Conservation (phyloP, 208 protist species). For the Leishmania gerbilli region DNA sequence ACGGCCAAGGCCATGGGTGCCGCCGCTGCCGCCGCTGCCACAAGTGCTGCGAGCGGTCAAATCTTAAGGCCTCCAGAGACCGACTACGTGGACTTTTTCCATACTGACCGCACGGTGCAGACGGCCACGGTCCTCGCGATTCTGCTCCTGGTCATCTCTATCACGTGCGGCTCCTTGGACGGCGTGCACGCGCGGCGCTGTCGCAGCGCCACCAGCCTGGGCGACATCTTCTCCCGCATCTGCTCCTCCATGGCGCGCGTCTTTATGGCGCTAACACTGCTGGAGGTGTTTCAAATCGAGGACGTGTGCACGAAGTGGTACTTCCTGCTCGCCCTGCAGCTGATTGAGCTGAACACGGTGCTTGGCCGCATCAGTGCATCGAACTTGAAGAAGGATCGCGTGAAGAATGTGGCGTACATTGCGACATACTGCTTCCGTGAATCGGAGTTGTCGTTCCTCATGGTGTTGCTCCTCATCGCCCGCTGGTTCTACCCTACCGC, state of each 20-base stretch:
- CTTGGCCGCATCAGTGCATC: constrained; percentile 84
- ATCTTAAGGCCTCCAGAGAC: constrained; percentile 8
- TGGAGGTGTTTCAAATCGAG: constrained; percentile 71
- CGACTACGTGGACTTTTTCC: constrained; percentile 50
- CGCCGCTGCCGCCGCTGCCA: constrained; percentile 4
- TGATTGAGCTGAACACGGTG: constrained; percentile 87
- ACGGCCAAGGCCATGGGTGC: background rate
- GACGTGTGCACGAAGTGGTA: constrained; percentile 78
- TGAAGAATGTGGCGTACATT: constrained; percentile 80
- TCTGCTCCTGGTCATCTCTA: constrained; percentile 62
- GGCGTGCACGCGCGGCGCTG: constrained; percentile 83
- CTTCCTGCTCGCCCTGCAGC: constrained; percentile 67
- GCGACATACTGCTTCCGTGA: constrained; percentile 82
- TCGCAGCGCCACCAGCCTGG: constrained; percentile 78
- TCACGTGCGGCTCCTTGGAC: constrained; percentile 75
- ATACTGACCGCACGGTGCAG: constrained; percentile 50
- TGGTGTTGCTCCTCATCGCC: constrained; percentile 61
- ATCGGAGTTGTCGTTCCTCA: constrained; percentile 73
- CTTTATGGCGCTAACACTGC: constrained; percentile 82
- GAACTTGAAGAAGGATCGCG: constrained; percentile 73
- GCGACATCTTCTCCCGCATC: constrained; percentile 86
- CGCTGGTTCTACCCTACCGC: constrained; percentile 53
- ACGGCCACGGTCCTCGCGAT: constrained; percentile 67
- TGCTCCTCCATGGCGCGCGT: constrained; percentile 78
- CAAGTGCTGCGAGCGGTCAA: background rate